These are phyloP conservation scores for Xylaria polymorpha DNA, from an alignment of 2,329 filamentous ascomycete species.

Conservation along the genomic window DNA sequence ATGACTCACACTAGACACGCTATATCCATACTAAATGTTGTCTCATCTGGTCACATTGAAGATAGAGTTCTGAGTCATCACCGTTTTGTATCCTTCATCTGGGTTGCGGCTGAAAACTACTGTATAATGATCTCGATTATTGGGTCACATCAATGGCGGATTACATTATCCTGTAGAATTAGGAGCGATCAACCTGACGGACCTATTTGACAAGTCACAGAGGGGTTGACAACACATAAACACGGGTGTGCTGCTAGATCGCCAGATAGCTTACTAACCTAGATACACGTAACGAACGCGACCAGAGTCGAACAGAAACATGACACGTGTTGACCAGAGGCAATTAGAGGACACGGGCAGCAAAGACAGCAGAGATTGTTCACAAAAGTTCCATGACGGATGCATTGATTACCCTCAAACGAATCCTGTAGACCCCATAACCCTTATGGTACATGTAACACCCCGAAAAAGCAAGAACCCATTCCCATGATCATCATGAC, in stretches of 20 bases:
- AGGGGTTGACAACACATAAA: neutral
- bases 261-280: neutral
- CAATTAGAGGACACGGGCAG: slow-evolving; percentile 1
- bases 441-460: slow-evolving; percentile 54
- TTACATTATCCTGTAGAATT: neutral
- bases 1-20: neutral
- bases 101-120: neutral
- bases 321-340: neutral
- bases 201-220: neutral
- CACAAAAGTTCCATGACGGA: slow-evolving; percentile 45
- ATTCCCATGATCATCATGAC: slow-evolving; percentile 53
- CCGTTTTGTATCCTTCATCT: neutral
- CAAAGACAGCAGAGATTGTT: slow-evolving; percentile 32
- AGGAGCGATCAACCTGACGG: neutral
- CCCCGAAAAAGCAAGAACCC: slow-evolving; percentile 49
- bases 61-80: neutral
- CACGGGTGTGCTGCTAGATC: neutral
- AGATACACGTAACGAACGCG: neutral
- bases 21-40: neutral
- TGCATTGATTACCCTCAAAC: slow-evolving; percentile 48
- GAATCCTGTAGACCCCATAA: slow-evolving; percentile 46
- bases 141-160: neutral
- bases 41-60: neutral
- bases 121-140: neutral
- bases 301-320: neutral